phyloP scores from a whole-genome alignment of 73 alveolate species.

The Symbiodinium natans region DNA sequence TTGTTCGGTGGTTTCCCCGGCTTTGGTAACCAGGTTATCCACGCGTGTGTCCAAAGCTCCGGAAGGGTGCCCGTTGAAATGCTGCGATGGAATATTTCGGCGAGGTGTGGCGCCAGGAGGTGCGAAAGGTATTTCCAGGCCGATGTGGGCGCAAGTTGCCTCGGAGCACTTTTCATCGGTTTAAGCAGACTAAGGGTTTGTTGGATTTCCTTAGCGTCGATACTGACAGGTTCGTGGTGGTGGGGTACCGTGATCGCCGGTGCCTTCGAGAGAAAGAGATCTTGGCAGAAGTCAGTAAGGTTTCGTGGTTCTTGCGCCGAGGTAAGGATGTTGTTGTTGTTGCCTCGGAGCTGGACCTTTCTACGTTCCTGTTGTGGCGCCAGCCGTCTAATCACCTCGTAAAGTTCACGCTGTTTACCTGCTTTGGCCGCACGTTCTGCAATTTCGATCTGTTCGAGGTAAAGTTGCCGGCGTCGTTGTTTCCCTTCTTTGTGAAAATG shows the following conservation, averaged over 20 bases:
- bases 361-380: too few species aligned
- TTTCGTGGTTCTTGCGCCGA: neutral
- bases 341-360: neutral
- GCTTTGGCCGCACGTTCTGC: neutral
- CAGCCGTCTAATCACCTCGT: too few species aligned
- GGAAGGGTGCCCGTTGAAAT: neutral
- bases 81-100: neutral
- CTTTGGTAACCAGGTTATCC: neutral
- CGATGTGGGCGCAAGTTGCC: neutral
- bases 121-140: neutral
- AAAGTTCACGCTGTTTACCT: too few species aligned
- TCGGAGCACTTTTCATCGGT: neutral
- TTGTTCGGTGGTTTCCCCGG: neutral
- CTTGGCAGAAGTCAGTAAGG: neutral
- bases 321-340: neutral
- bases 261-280: neutral
- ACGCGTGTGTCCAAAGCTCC: neutral
- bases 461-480: too few species aligned
- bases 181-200: neutral
- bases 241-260: neutral
- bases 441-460: neutral
- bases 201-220: neutral
- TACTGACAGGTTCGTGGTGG: neutral
- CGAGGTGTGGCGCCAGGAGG: neutral
- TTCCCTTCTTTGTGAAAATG: too few species aligned